Evolutionary conservation across 1,284 basidiomycete species (phyloP), one percentile per base, ranked within the genome.

Genomic region (Cystodermella granulosa): DNA sequence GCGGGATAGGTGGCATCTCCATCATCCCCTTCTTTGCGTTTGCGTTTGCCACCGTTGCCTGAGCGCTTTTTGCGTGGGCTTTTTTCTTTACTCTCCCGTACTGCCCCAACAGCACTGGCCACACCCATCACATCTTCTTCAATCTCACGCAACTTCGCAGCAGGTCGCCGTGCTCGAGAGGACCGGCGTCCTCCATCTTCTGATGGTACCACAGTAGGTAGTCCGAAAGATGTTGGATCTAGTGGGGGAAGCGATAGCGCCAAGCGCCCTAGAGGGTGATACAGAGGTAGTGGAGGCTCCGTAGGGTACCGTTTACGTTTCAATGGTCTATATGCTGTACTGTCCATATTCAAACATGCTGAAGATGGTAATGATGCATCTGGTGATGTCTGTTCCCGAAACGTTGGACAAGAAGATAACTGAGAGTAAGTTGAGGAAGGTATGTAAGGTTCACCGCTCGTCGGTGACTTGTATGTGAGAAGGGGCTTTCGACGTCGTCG

Each of bases 1-100:
- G 80, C 76, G n/a, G 84, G 84, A 57, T 84, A 85, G 6, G 79
- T 75, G 1, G 76, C 72, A 51, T 86, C 82, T 5, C 73, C 77
- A 40, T 84, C 81, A 34, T 83, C 83, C 4, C 61, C 62, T 34
- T 83, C 82, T 58, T 70, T 78, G 20, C 81, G 69, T 57, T 76
- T 81, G 45, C 83, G 70, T 57, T 79, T 82, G 13, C 61, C 60
- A 39, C 70, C 72, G 11, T 68, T 72, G 2, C 66, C 68, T 5
- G 46, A 46, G 35, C 68, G 60, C 43, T 62, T 67, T 57, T 74
- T 74, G 35, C 73, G 67, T 26, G 74, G 73, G 53, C 65, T 74
- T 50, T 68, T 69, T 42, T 74, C 67, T 49, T 62, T 66, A 18
- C 57, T 55, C 51, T 66, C 65, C 5, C 55, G 55, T 5, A 63